Percentiles rank a stretch among this genome's conserved stretches.
Evolutionary conservation across 2,329 filamentous ascomycete species (phyloP).

Genomic region (Microsporum audouinii): DNA sequence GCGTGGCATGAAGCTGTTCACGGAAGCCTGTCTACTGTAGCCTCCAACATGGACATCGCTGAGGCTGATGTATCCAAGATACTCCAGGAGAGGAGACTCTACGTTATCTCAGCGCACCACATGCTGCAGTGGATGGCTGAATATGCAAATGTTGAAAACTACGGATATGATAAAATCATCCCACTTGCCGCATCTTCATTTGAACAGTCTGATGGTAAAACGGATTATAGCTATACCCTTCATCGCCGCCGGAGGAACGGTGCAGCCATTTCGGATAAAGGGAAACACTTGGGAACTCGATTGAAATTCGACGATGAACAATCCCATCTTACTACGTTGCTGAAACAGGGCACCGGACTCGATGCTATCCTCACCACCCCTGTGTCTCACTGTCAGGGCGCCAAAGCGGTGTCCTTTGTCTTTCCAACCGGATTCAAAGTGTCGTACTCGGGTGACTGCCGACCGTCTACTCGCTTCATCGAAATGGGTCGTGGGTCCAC

Average conservation of each 20-base stretch:
- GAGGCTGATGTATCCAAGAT: slow-evolving; percentile 28
- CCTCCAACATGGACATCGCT: slow-evolving; percentile 31
- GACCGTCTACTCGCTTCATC: slow-evolving; percentile 61
- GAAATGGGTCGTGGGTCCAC: slow-evolving; percentile 62
- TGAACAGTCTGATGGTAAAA: slow-evolving; percentile 20
- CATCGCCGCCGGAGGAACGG: slow-evolving; percentile 9
- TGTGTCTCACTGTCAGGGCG: slow-evolving; percentile 69
- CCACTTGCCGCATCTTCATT: slow-evolving; percentile 35
- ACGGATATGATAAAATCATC: slow-evolving; percentile 51
- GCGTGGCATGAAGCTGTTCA: slow-evolving; percentile 60
- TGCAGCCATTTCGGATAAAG: background rate
- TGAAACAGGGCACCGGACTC: slow-evolving; percentile 49
- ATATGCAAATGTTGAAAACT: slow-evolving; percentile 66
- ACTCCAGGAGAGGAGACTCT: slow-evolving; percentile 38
- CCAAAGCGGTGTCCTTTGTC: slow-evolving; percentile 65
- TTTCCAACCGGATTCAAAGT: slow-evolving; percentile 73
- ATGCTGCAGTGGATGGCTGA: slow-evolving; percentile 72
- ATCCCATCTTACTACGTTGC: slow-evolving; percentile 26
- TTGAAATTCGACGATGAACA: slow-evolving; percentile 21
- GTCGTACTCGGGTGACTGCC: slow-evolving; percentile 88
- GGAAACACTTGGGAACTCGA: slow-evolving; percentile 14
- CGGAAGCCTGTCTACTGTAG: slow-evolving; percentile 22
- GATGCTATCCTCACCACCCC: slow-evolving; percentile 51
- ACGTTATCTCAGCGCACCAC: slow-evolving; percentile 55
- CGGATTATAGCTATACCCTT: slow-evolving; percentile 5